These are phyloP conservation scores for Mortierella sp. DNA, from an alignment of 371 early-diverging fungal species.

Conservation along the genomic window DNA sequence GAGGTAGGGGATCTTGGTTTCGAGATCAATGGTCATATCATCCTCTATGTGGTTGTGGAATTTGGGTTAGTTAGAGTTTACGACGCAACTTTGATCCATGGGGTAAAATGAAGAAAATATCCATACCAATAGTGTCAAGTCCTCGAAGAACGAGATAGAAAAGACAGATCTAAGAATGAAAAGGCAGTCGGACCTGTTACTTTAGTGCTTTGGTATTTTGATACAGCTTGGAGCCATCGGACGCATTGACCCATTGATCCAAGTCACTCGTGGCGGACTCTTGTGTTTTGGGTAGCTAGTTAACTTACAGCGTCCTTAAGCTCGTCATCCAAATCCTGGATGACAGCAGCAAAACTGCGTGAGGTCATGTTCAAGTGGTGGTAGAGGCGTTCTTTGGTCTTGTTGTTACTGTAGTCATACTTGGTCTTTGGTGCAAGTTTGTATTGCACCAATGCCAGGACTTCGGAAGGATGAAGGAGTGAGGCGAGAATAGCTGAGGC, in stretches of 20 bases:
- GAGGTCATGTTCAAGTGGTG: constrained; percentile 92
- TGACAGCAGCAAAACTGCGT: constrained; percentile 96
- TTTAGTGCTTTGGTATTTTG: no score
- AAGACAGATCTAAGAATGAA: constrained; percentile 75
- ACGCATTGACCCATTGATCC: not conserved
- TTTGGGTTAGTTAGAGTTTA: no score
- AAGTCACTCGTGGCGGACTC: no score
- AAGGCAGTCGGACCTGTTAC: not conserved
- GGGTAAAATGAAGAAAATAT: no score
- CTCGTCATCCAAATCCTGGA: constrained; percentile 91
- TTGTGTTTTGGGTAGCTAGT: not conserved
- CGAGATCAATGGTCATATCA: constrained; percentile 91
- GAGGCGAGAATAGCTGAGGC: constrained; percentile 72
- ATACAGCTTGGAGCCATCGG: no score
- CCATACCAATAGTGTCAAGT: constrained; percentile 89
- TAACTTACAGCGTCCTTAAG: constrained; percentile 82
- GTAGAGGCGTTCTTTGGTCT: constrained; percentile 83
- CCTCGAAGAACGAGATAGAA: constrained; percentile 96
- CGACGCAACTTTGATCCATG: not conserved
- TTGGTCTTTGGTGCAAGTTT: constrained; percentile 72
- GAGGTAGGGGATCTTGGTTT: constrained; percentile 82
- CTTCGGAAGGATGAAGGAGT: constrained; percentile 86
- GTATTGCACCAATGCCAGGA: constrained; percentile 84
- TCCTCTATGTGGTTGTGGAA: constrained; percentile 74
- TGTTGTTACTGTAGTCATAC: constrained; percentile 67